phyloP scores from a whole-genome alignment of 805 yeast species.

The Candida verbasci region DNA sequence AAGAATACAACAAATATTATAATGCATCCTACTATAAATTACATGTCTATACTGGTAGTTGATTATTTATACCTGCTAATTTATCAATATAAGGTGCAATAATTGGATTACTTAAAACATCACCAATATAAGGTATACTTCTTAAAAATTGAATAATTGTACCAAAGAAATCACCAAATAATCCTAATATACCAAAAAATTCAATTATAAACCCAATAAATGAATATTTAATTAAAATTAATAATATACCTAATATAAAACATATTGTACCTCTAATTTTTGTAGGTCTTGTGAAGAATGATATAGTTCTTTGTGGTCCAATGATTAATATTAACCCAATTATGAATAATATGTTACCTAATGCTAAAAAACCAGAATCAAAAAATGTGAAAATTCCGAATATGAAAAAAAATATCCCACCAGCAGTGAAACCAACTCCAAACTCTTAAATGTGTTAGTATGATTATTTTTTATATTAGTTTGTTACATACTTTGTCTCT shows the following conservation, averaged over 20 bases:
- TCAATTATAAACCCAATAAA: slow-evolving; percentile 84
- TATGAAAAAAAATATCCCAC: slow-evolving; percentile 72
- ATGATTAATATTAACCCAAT: slow-evolving; percentile 83
- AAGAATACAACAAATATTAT: too few relatives aligned
- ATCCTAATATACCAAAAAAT: slow-evolving; percentile 80
- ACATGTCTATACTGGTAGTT: slow-evolving; percentile 39
- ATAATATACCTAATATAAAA: slow-evolving; percentile 66
- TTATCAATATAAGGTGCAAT: slow-evolving; percentile 66
- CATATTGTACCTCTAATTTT: slow-evolving; percentile 85
- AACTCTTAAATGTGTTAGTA: slow-evolving; percentile 46
- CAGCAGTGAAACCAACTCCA: slow-evolving; percentile 90
- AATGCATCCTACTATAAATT: too few relatives aligned
- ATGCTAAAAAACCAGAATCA: slow-evolving; percentile 82
- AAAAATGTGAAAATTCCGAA: slow-evolving; percentile 83
- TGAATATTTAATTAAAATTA: slow-evolving; percentile 73
- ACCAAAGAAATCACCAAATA: slow-evolving; percentile 92
- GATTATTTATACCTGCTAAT: slow-evolving; percentile 35
- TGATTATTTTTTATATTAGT: not conserved
- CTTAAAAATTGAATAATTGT: slow-evolving; percentile 83
- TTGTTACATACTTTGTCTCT: slow-evolving; percentile 58
- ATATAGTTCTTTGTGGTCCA: slow-evolving; percentile 78
- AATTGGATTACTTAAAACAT: slow-evolving; percentile 71
- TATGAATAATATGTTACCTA: slow-evolving; percentile 78
- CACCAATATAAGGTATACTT: slow-evolving; percentile 85
- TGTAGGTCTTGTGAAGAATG: slow-evolving; percentile 81